Percentiles rank a stretch among this genome's conserved stretches.
phyloP scores from a whole-genome alignment of 371 early-diverging fungal genomes.

The Mucor piriformis region DNA sequence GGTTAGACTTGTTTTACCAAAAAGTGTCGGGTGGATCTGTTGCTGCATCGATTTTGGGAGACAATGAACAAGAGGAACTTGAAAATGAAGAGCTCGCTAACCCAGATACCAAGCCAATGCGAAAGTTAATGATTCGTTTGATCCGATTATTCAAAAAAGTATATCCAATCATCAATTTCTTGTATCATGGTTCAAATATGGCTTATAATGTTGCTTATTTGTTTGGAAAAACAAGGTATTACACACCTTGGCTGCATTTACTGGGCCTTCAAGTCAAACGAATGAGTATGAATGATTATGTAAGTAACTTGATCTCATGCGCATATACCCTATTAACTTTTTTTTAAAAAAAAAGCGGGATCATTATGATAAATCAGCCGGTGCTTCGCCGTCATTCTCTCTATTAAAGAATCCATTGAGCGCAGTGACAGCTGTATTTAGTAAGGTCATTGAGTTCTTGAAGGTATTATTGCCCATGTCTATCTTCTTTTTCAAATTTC shows the following conservation, averaged over 20 bases:
- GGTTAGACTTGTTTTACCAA: constrained; percentile 76
- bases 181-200: constrained; percentile 65
- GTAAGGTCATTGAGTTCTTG: constrained; percentile 69
- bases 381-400: constrained; percentile 11
- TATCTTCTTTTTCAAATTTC: constrained; percentile 89
- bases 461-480: constrained; percentile 83
- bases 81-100: constrained; percentile 41
- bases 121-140: constrained; percentile 39
- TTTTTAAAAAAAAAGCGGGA: constrained; percentile 31
- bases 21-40: constrained; percentile 66
- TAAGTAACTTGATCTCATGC: constrained; percentile 41
- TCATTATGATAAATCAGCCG: constrained; percentile 39
- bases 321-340: neutral
- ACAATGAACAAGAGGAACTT: constrained; percentile 43
- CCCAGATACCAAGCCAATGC: constrained; percentile 14
- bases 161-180: constrained; percentile 72
- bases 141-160: constrained; percentile 54
- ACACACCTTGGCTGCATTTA: constrained; percentile 80
- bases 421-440: constrained; percentile 34
- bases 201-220: constrained; percentile 80
- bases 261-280: constrained; percentile 77
- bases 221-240: constrained; percentile 78
- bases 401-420: constrained; percentile 26
- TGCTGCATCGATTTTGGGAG: constrained; percentile 71
- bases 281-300: constrained; percentile 81